These are phyloP conservation scores for Leishmania lainsoni DNA, from an alignment of 208 protist species.

Conservation along the genomic window DNA sequence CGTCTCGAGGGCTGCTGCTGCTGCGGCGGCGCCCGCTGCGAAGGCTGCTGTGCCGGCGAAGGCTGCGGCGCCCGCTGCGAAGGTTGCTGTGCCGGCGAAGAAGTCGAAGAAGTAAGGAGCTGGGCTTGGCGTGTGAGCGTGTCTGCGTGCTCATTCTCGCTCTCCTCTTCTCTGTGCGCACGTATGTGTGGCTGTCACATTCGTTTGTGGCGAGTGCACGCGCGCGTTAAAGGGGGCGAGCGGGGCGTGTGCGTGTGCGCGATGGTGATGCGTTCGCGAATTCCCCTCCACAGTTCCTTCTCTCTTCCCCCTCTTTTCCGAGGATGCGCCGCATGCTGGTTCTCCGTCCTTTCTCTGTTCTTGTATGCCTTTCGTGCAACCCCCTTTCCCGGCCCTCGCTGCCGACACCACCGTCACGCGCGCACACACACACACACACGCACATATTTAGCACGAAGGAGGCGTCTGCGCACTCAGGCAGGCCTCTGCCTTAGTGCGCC, in stretches of 20 bases:
- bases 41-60: conserved; percentile 4
- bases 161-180: neutral
- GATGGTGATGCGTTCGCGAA: neutral
- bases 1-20: conserved; percentile 64
- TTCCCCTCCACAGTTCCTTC: neutral
- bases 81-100: conserved; percentile 51
- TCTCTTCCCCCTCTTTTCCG: neutral
- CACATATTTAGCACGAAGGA: neutral
- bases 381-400: neutral
- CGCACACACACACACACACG: neutral
- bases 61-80: conserved; percentile 36
- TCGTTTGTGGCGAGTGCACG: neutral
- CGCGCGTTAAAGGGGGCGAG: neutral
- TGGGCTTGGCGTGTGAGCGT: neutral
- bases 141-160: neutral
- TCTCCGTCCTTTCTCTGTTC: neutral
- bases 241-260: neutral
- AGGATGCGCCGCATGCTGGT: neutral
- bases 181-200: neutral
- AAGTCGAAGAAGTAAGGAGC: conserved; percentile 47
- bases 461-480: neutral
- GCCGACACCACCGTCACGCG: neutral
- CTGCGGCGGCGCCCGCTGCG: conserved; percentile 38
- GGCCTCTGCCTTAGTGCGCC: too few relatives aligned
- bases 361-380: neutral